Evolutionary conservation across 305 asterid species (phyloP).

Genomic region (Rubia occidens): DNA sequence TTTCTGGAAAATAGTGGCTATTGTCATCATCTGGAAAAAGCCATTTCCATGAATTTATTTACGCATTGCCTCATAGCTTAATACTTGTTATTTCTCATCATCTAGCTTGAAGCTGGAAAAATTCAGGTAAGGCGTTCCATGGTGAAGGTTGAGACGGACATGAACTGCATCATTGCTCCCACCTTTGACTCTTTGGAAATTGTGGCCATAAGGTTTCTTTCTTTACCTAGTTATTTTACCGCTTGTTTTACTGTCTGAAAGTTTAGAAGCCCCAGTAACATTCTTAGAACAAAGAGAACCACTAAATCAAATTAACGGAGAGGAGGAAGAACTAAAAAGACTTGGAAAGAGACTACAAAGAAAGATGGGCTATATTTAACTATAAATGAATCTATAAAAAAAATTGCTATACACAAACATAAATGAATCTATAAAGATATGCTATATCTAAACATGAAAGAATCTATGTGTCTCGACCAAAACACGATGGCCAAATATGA

Average conservation of each 20-base stretch:
- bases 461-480: not conserved
- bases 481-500: not conserved
- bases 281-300: not conserved
- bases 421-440: not conserved
- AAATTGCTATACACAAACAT: not conserved
- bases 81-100: not conserved
- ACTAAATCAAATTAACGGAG: not conserved
- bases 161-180: slow-evolving; percentile 11
- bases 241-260: not conserved
- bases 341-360: not conserved
- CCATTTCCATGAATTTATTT: not conserved
- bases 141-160: slow-evolving; percentile 66
- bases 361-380: not conserved
- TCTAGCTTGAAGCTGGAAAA: slow-evolving; percentile 45
- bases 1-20: not conserved
- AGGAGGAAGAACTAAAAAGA: not conserved
- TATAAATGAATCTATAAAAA: too few relatives aligned
- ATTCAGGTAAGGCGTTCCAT: slow-evolving; percentile 79
- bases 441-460: not conserved
- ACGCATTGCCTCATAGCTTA: not conserved
- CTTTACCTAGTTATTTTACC: not conserved
- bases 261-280: not conserved
- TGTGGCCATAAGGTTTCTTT: slow-evolving; percentile 44
- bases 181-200: slow-evolving; percentile 62
- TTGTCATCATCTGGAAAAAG: not conserved